These are phyloP conservation scores for Erodium chrysanthum DNA, from an alignment of 441 rosid species.

Conservation along the genomic window DNA sequence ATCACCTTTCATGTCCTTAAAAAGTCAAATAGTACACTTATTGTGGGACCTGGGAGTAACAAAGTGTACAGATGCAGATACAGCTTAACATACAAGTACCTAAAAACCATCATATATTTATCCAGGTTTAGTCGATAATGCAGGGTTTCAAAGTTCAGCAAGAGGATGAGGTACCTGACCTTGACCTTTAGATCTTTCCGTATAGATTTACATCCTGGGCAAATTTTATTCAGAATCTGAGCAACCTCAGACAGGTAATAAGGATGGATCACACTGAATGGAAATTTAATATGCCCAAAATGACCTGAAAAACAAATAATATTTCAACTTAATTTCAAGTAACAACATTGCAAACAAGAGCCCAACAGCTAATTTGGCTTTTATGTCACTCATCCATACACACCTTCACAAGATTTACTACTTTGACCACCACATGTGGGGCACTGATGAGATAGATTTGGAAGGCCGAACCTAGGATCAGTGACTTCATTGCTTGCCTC, in stretches of 20 bases:
- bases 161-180: conserved; percentile 41
- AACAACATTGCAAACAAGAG: conserved; percentile 9
- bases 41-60: too few species aligned
- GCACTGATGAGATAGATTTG: conserved; percentile 56
- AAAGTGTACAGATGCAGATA: not conserved
- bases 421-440: conserved; percentile 55
- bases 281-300: conserved; percentile 62
- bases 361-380: conserved; percentile 8
- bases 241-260: conserved; percentile 63
- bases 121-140: not conserved
- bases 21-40: not conserved
- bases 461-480: conserved; percentile 73
- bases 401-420: conserved; percentile 70
- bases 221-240: conserved; percentile 54
- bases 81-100: not conserved
- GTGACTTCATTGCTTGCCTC: conserved; percentile 46
- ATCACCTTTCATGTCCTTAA: not conserved
- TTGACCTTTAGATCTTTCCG: conserved; percentile 44
- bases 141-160: conserved; percentile 4
- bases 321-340: conserved; percentile 18
- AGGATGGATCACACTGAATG: conserved; percentile 49
- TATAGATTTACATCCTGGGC: conserved; percentile 79
- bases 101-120: not conserved
- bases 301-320: conserved; percentile 45
- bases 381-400: conserved; percentile 15